A percentile compares a stretch with the other conserved stretches of the same genome.
phyloP scores from a whole-genome alignment of 106 monocot species.

The Allium fistulosum region DNA sequence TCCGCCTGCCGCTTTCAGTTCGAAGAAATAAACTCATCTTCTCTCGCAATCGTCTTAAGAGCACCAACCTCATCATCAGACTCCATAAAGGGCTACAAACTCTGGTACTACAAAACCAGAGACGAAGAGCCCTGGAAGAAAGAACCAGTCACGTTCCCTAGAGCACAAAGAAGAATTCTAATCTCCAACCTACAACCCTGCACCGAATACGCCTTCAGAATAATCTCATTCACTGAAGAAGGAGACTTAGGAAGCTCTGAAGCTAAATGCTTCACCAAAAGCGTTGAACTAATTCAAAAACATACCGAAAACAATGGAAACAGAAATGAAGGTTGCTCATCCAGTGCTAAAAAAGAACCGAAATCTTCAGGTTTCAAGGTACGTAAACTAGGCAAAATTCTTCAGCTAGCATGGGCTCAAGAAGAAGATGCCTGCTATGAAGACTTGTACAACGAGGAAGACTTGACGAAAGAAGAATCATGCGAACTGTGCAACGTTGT shows the following conservation, averaged over 20 bases:
- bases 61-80: slow-evolving; percentile 31
- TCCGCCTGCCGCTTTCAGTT: slow-evolving; percentile 60
- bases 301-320: slow-evolving; percentile 18
- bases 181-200: slow-evolving; percentile 83
- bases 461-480: slow-evolving; percentile 57
- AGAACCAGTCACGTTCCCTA: slow-evolving; percentile 63
- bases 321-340: slow-evolving; percentile 31
- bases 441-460: slow-evolving; percentile 54
- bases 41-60: slow-evolving; percentile 52
- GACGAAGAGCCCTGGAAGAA: slow-evolving; percentile 39
- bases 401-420: slow-evolving; percentile 67
- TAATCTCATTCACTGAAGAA: slow-evolving; percentile 80
- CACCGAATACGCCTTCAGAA: slow-evolving; percentile 78
- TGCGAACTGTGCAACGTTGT: slow-evolving; percentile 22
- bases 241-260: slow-evolving; percentile 87
- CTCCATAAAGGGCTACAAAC: slow-evolving; percentile 62
- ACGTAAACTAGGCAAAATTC: slow-evolving; percentile 66
- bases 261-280: slow-evolving; percentile 80
- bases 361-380: slow-evolving; percentile 76
- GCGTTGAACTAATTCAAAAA: slow-evolving; percentile 63
- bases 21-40: slow-evolving; percentile 50
- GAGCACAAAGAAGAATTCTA: slow-evolving; percentile 59
- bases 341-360: slow-evolving; percentile 31
- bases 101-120: slow-evolving; percentile 71
- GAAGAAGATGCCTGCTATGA: slow-evolving; percentile 68